Conservation (phyloP, 257 asterid genomes). For the Nicotiana tomentosiformis region DNA sequence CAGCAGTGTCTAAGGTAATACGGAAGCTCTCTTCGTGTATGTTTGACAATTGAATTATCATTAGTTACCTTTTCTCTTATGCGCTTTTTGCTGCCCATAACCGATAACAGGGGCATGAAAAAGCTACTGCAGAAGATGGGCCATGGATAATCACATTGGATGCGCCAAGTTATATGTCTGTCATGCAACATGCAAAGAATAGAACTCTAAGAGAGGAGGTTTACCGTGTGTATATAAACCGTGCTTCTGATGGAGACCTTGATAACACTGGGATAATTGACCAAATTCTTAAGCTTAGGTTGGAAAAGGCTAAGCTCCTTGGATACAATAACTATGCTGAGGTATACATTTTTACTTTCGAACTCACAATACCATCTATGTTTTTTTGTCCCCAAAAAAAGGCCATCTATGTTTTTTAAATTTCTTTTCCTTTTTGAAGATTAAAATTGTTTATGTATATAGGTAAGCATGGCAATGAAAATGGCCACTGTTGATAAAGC, state of each 20-base stretch:
- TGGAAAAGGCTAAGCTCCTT: slow-evolving; percentile 94
- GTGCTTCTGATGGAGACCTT: slow-evolving; percentile 89
- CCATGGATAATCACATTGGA: slow-evolving; percentile 96
- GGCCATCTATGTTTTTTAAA: neutral
- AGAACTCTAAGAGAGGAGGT: slow-evolving; percentile 93
- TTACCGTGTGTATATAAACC: slow-evolving; percentile 77
- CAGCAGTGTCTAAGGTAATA: slow-evolving; percentile 86
- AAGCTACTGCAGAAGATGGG: slow-evolving; percentile 89
- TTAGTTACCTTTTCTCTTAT: slow-evolving; percentile 2
- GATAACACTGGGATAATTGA: slow-evolving; percentile 81
- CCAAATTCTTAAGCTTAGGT: slow-evolving; percentile 79
- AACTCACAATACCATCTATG: neutral
- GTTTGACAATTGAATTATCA: neutral
- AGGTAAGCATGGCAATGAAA: slow-evolving; percentile 96
- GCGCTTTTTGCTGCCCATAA: slow-evolving; percentile 4
- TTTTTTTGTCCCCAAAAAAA: neutral
- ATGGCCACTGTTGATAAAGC: slow-evolving; percentile 95
- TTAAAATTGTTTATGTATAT: slow-evolving; percentile 6
- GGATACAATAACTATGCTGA: slow-evolving; percentile 90
- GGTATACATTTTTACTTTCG: slow-evolving; percentile 34
- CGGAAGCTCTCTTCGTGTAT: neutral
- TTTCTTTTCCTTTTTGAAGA: neutral
- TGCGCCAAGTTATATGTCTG: slow-evolving; percentile 84
- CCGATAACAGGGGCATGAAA: slow-evolving; percentile 72
- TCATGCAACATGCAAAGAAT: slow-evolving; percentile 84